Percentiles rank a stretch among this genome's conserved stretches.
Conservation (phyloP, 1,284 basidiomycete genomes). For the Puccinia brachypodii region DNA sequence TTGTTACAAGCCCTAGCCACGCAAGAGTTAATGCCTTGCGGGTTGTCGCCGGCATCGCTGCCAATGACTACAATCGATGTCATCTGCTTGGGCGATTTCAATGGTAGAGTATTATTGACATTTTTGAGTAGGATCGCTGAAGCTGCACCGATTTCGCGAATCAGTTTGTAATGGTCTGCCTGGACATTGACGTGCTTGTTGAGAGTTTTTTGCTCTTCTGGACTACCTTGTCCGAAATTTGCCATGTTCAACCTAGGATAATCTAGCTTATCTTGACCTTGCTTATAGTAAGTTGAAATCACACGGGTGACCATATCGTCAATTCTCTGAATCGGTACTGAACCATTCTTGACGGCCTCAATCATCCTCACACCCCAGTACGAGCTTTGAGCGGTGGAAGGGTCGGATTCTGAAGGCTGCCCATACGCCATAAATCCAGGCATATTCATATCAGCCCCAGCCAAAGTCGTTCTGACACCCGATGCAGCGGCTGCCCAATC, state of each 20-base stretch:
- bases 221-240: conserved; percentile 22
- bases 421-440: conserved; percentile 29
- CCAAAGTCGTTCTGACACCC: conserved; percentile 22
- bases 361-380: conserved; percentile 28
- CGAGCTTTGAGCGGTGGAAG: conserved; percentile 4
- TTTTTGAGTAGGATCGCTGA: conserved; percentile 54
- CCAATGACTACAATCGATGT: conserved; percentile 27
- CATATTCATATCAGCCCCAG: conserved; percentile 37
- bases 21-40: conserved; percentile 18
- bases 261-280: conserved; percentile 20
- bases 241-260: conserved; percentile 16
- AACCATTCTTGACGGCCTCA: conserved; percentile 29
- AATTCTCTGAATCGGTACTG: background rate
- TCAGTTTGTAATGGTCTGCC: conserved; percentile 52
- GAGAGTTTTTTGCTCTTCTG: background rate
- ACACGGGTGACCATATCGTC: conserved; percentile 32
- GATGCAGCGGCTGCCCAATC: conserved; percentile 51
- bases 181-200: conserved; percentile 51
- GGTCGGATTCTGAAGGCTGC: conserved; percentile 16
- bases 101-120: conserved; percentile 49
- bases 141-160: conserved; percentile 52
- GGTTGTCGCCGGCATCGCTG: conserved; percentile 36
- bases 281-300: conserved; percentile 35
- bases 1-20: conserved; percentile 17
- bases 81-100: conserved; percentile 43